These are phyloP conservation scores for Pterocarpus macrocarpus DNA, from an alignment of 306 rosid species.

Conservation along the genomic window DNA sequence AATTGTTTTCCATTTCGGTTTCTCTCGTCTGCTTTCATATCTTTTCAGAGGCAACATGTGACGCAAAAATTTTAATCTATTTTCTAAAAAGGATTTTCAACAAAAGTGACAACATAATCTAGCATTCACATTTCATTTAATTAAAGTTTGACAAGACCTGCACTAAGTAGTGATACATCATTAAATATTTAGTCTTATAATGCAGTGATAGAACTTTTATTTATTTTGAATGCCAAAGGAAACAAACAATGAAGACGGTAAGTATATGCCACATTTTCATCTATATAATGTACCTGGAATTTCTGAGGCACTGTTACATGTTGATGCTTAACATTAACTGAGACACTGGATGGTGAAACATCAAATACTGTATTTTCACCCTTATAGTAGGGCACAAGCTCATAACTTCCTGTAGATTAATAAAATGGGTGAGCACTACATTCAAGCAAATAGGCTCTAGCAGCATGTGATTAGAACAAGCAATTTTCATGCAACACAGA, in stretches of 20 bases:
- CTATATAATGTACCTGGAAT: slow-evolving; percentile 77
- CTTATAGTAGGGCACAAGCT: slow-evolving; percentile 93
- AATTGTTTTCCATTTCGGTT: background rate
- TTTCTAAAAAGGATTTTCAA: slow-evolving; percentile 12
- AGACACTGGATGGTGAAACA: slow-evolving; percentile 83
- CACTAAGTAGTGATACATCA: background rate
- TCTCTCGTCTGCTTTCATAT: background rate
- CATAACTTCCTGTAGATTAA: slow-evolving; percentile 74
- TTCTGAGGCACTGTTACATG: slow-evolving; percentile 81
- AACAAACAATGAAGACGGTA: slow-evolving; percentile 28
- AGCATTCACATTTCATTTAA: slow-evolving; percentile 28
- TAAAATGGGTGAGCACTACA: slow-evolving; percentile 39
- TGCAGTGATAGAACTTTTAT: slow-evolving; percentile 1
- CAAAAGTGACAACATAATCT: slow-evolving; percentile 21
- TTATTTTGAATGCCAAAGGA: slow-evolving; percentile 34
- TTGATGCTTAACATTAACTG: slow-evolving; percentile 81
- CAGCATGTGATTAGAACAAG: slow-evolving; percentile 40
- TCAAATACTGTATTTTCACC: slow-evolving; percentile 98
- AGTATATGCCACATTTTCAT: slow-evolving; percentile 26
- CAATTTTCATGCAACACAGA: slow-evolving; percentile 42
- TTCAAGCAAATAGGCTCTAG: slow-evolving; percentile 39
- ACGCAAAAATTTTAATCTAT: background rate
- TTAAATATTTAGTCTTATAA: slow-evolving; percentile 7
- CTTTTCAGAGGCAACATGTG: background rate
- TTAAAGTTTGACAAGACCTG: slow-evolving; percentile 11